phyloP scores from a whole-genome alignment of 2,329 filamentous ascomycete genomes.

The Lecanicillium sp. region DNA sequence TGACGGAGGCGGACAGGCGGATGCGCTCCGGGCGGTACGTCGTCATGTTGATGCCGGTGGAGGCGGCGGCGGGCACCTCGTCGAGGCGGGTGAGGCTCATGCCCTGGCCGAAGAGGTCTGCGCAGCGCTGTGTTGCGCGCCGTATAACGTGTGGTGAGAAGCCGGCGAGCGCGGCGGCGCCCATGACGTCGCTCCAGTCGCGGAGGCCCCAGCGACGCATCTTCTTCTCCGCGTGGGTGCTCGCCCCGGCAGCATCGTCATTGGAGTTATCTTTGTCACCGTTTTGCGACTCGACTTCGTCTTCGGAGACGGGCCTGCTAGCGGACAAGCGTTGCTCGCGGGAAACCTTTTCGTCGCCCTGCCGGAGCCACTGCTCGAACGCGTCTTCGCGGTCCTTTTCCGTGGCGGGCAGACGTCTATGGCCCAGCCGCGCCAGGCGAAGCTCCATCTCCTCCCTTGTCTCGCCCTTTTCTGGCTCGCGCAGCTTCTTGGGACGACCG shows the following conservation, averaged over 20 bases:
- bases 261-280: slow-evolving; percentile 16
- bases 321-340: slow-evolving; percentile 15
- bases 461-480: slow-evolving; percentile 37
- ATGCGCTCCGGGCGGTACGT: slow-evolving; percentile 27
- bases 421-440: slow-evolving; percentile 41
- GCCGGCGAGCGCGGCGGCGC: slow-evolving; percentile 67
- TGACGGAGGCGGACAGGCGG: slow-evolving; percentile 19
- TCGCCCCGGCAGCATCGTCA: slow-evolving; percentile 15
- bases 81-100: slow-evolving; percentile 59
- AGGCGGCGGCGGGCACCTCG: slow-evolving; percentile 24
- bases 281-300: slow-evolving; percentile 12
- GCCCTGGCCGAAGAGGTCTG: slow-evolving; percentile 64
- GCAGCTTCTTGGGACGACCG: slow-evolving; percentile 37
- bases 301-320: slow-evolving; percentile 12
- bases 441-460: slow-evolving; percentile 39
- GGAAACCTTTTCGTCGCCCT: slow-evolving; percentile 24
- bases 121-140: slow-evolving; percentile 67
- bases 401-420: slow-evolving; percentile 24
- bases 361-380: slow-evolving; percentile 29
- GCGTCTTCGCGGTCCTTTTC: slow-evolving; percentile 24
- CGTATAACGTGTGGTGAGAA: slow-evolving; percentile 61
- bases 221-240: slow-evolving; percentile 21
- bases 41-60: slow-evolving; percentile 20
- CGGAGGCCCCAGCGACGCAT: slow-evolving; percentile 42
- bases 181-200: slow-evolving; percentile 83